Base-by-base conservation (phyloP, 1,284 basidiomycete species). In the Trametes polyzona region DNA sequence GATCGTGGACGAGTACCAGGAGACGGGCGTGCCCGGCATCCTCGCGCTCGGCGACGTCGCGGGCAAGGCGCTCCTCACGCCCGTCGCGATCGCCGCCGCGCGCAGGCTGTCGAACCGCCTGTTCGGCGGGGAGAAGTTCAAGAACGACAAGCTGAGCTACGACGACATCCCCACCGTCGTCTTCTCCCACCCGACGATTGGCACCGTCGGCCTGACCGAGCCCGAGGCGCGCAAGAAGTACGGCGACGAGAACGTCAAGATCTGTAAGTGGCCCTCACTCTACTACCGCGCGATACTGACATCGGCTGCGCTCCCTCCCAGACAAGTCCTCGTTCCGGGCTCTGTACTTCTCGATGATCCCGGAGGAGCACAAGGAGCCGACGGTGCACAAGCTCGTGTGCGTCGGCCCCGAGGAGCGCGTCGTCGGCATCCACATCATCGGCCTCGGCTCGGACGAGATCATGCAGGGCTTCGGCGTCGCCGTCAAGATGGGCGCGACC, bases 41-140 rank as follows among this genome's bases (percentile, higher is more conserved):
- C 90, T 83, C 51, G 86, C 95, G 4, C 88, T 99, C 58, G 97
- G 96, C 9, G 96, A 99, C 71, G 93, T 96, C 14, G 85, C 86
- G 62, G 96, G 96, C 59, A 96, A 96, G 75, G 93, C 87, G 23
- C 78, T 96, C 26, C 81, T 99, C 59, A 99, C 96, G 0, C 96
- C 97, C n/a, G 97, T 99, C 6, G 97, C 96, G 21, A 97, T 99
- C 60, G 96, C 96, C 46, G 97, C 97, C 5, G 96, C 95, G 23
- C 81, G 96, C 55, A 80, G 94, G 59, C 77, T 98, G 36, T 83
- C 88, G 47, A 99, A 98, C 78, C 80, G 97, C 48, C 76, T 99
- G 50, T 99, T 94, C 71, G 97, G 96, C 10, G 86, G 87, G 0
- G 81, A 86, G 52, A 79, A 92, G 73, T 95, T 84, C 80, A 93